Conservation (phyloP, 257 asterid species). For the Lycium ferocissimum region DNA sequence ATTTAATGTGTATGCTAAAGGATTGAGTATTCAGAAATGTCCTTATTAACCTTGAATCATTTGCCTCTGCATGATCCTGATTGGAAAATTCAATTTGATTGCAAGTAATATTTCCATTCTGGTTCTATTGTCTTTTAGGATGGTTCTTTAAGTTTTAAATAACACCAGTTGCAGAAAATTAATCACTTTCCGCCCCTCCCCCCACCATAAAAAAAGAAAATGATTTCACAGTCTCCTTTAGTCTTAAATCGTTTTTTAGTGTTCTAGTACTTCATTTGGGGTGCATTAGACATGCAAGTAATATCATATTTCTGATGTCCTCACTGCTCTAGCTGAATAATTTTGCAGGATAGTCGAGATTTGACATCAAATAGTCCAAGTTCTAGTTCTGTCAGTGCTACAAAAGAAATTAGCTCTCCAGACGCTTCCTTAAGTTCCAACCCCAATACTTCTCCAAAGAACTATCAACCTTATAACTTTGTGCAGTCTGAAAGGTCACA, state of each 20-base stretch:
- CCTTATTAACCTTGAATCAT: constrained; percentile 15
- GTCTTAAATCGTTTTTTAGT: constrained; percentile 12
- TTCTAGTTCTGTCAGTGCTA: constrained; percentile 73
- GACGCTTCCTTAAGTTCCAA: constrained; percentile 67
- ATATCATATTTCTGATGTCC: neutral
- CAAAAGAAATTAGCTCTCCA: constrained; percentile 72
- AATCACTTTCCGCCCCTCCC: neutral
- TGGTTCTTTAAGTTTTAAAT: neutral
- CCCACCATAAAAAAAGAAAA: neutral
- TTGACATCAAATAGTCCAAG: constrained; percentile 69
- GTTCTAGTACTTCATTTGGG: neutral
- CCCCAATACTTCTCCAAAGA: constrained; percentile 66
- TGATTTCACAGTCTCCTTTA: neutral
- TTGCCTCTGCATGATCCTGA: constrained; percentile 1
- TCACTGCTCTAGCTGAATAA: neutral
- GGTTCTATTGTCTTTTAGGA: neutral
- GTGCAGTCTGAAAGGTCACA: constrained; percentile 68
- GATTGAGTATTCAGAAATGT: neutral
- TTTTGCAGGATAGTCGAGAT: constrained; percentile 36
- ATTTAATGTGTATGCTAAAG: neutral
- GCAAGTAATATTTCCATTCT: constrained; percentile 11
- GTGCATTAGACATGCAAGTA: neutral
- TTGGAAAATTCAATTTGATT: neutral
- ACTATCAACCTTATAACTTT: constrained; percentile 51
- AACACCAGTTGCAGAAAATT: neutral